Percentiles rank a stretch among this genome's conserved stretches.
Evolutionary conservation across 148 eudicot species (phyloP).

Genomic region (Tetragonia tetragonoides): DNA sequence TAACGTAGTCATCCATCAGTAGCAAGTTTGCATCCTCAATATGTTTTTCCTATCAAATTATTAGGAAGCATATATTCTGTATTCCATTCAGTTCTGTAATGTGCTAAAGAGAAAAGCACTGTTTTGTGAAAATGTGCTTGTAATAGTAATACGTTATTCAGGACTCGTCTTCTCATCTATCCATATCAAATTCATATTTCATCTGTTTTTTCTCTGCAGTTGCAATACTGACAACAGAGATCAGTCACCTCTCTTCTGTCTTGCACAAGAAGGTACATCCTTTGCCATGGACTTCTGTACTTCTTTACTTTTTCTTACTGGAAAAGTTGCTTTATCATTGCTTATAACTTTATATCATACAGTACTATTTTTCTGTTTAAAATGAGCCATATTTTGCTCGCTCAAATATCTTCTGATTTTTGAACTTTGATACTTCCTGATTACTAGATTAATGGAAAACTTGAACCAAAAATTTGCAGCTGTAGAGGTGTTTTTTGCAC

Average conservation of each 20-base stretch:
- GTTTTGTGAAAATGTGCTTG: not conserved
- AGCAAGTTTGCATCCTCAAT: not conserved
- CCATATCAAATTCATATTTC: not conserved
- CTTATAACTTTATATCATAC: no score
- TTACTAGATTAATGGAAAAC: no score
- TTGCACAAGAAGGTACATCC: slow-evolving; percentile 34
- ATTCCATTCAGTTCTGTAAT: not conserved
- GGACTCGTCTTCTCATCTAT: not conserved
- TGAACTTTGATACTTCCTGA: no score
- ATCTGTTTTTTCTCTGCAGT: slow-evolving; percentile 19
- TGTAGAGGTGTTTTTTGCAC: not conserved
- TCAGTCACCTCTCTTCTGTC: slow-evolving; percentile 31
- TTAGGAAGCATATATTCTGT: not conserved
- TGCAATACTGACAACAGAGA: slow-evolving; percentile 34
- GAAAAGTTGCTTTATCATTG: no score
- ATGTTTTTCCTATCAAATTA: not conserved
- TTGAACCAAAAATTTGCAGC: not conserved
- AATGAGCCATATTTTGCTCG: no score
- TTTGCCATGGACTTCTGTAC: not conserved
- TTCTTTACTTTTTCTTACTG: not conserved
- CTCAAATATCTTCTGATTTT: no score
- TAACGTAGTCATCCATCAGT: not conserved
- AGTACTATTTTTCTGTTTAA: no score
- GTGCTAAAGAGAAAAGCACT: not conserved
- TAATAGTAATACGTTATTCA: not conserved